A percentile compares a stretch with the other conserved stretches of the same genome.
phyloP scores from a whole-genome alignment of 176 grass and related monocot species.

The Areca catechu region DNA sequence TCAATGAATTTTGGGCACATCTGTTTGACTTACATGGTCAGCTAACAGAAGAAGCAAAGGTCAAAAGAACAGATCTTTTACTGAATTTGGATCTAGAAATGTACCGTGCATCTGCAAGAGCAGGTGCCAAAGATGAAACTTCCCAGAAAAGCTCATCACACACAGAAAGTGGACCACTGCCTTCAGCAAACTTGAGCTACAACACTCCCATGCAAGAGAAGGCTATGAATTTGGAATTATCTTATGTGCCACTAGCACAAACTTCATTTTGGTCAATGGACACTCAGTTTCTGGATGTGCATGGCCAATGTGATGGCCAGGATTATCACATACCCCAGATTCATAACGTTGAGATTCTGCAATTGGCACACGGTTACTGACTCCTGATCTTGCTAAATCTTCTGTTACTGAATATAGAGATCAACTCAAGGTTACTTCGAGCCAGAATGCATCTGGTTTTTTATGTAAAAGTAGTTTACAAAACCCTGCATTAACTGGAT shows the following conservation, averaged over 20 bases:
- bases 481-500: slow-evolving; percentile 37
- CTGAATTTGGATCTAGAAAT: slow-evolving; percentile 65
- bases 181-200: slow-evolving; percentile 31
- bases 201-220: slow-evolving; percentile 28
- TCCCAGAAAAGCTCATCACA: slow-evolving; percentile 40
- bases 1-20: slow-evolving; percentile 93
- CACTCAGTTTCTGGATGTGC: neutral
- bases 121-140: slow-evolving; percentile 18
- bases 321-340: too few species aligned
- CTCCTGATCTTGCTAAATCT: slow-evolving; percentile 37
- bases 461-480: slow-evolving; percentile 50
- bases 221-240: slow-evolving; percentile 39
- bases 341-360: too few species aligned
- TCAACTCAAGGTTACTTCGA: slow-evolving; percentile 34
- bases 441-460: slow-evolving; percentile 49
- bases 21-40: slow-evolving; percentile 96
- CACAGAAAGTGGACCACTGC: slow-evolving; percentile 25
- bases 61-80: slow-evolving; percentile 54
- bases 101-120: slow-evolving; percentile 41
- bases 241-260: slow-evolving; percentile 53
- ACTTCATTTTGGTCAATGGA: slow-evolving; percentile 54
- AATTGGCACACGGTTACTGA: neutral
- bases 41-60: slow-evolving; percentile 53
- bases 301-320: too few species aligned
- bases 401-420: slow-evolving; percentile 37